A percentile compares a stretch with the other conserved stretches of the same genome.
Evolutionary conservation across 257 asterid species (phyloP).

Genomic region (Galeopsis tetrahit): DNA sequence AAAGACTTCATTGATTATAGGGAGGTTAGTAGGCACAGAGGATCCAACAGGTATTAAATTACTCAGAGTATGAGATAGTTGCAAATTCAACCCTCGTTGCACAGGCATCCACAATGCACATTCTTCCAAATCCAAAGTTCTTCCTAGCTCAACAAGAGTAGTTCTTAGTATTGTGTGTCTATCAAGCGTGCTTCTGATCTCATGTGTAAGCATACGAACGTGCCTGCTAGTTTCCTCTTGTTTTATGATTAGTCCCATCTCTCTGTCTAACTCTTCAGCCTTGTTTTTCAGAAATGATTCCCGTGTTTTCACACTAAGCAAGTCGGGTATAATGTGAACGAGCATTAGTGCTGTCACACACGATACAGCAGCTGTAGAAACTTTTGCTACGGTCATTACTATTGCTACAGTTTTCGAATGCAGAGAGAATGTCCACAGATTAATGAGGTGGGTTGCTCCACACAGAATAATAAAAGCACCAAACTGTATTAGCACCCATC

Average conservation of each 20-base stretch:
- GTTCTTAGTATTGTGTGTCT: conserved; percentile 73
- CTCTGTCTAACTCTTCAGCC: conserved; percentile 78
- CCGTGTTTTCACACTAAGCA: conserved; percentile 63
- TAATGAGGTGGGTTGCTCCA: conserved; percentile 79
- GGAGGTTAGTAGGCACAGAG: conserved; percentile 61
- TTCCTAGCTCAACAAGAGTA: conserved; percentile 76
- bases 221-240: conserved; percentile 83
- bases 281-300: conserved; percentile 57
- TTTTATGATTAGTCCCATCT: conserved; percentile 68
- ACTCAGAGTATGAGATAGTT: conserved; percentile 63
- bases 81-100: conserved; percentile 60
- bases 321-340: conserved; percentile 76
- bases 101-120: conserved; percentile 88
- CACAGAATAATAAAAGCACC: conserved; percentile 77
- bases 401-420: conserved; percentile 70
- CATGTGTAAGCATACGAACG: conserved; percentile 83
- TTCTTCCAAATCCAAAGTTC: conserved; percentile 70
- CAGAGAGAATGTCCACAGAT: conserved; percentile 66
- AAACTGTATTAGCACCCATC: conserved; percentile 81
- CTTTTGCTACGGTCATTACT: conserved; percentile 66
- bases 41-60: conserved; percentile 64
- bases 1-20: conserved; percentile 58
- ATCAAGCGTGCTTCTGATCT: conserved; percentile 78
- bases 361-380: conserved; percentile 69
- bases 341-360: conserved; percentile 75